Conservation (phyloP, 371 early-diverging fungal species). For the Fennellomyces sp. region DNA sequence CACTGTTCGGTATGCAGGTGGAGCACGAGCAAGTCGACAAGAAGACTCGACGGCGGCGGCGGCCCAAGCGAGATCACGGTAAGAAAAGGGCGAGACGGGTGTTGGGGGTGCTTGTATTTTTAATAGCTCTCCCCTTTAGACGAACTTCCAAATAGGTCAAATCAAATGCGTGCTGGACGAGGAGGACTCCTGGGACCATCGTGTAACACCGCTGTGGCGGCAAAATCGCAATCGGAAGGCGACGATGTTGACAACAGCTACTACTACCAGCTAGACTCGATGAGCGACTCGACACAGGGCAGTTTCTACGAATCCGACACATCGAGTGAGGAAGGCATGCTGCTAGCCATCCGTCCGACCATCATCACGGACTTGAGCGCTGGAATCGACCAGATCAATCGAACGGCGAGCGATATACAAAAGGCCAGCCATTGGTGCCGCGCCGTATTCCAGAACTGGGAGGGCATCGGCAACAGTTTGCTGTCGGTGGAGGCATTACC, state of each 20-base stretch:
- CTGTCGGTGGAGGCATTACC: background rate
- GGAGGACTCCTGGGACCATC: background rate
- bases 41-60: background rate
- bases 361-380: conserved; percentile 16
- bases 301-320: conserved; percentile 14
- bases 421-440: conserved; percentile 33
- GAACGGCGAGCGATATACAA: background rate
- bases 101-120: background rate
- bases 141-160: conserved; percentile 1
- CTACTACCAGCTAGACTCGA: conserved; percentile 7
- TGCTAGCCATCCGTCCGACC: conserved; percentile 32
- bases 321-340: conserved; percentile 22
- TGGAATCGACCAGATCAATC: conserved; percentile 24
- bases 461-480: conserved; percentile 47
- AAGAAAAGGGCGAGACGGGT: background rate
- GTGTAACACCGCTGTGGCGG: background rate
- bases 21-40: background rate
- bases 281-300: background rate
- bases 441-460: conserved; percentile 49
- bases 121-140: background rate
- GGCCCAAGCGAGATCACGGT: background rate
- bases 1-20: conserved; percentile 12
- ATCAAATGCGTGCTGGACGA: background rate
- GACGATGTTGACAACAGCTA: conserved; percentile 3
- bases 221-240: background rate